A percentile compares a stretch with the other conserved stretches of the same genome.
These are phyloP conservation scores for Eimeria tenella DNA, from an alignment of 169 alveolate species.

Conservation along the genomic window DNA sequence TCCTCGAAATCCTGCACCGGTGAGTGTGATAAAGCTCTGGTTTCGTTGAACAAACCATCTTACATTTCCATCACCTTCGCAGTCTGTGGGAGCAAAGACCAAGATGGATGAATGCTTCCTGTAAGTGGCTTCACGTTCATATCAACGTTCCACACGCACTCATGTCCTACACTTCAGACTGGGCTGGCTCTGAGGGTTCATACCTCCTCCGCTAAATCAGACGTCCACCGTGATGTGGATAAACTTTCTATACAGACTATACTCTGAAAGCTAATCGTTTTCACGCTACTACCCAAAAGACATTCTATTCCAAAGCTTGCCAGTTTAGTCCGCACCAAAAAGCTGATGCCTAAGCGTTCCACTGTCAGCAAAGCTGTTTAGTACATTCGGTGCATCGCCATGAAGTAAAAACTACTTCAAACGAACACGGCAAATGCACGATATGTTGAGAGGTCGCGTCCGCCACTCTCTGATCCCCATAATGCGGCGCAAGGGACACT, in stretches of 20 bases:
- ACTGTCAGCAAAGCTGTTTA: no score
- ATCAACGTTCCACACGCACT: not conserved
- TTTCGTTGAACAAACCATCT: not conserved
- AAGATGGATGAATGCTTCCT: slow-evolving; percentile 60
- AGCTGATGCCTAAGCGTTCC: slow-evolving; percentile 15
- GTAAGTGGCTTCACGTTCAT: slow-evolving; percentile 5
- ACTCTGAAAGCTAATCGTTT: slow-evolving; percentile 23
- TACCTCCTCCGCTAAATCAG: slow-evolving; percentile 59
- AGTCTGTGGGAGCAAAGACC: slow-evolving; percentile 70
- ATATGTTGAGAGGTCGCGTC: slow-evolving; percentile 10
- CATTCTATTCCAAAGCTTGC: not conserved
- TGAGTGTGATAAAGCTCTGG: not conserved
- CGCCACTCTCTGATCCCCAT: slow-evolving; percentile 45
- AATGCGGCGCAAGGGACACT: slow-evolving; percentile 33
- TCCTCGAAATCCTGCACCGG: slow-evolving; percentile 48
- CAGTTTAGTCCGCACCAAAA: slow-evolving; percentile 17
- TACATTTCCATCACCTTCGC: not conserved
- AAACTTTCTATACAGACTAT: slow-evolving; percentile 17
- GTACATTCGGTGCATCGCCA: slow-evolving; percentile 11
- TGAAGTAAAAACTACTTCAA: slow-evolving; percentile 44
- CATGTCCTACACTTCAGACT: not conserved
- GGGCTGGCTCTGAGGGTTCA: slow-evolving; percentile 70
- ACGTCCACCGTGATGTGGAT: not conserved
- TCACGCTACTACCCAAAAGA: slow-evolving; percentile 26
- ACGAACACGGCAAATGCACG: slow-evolving; percentile 60